Base-by-base conservation (phyloP, 345 rosid species). In the Sonneratia caseolaris region DNA sequence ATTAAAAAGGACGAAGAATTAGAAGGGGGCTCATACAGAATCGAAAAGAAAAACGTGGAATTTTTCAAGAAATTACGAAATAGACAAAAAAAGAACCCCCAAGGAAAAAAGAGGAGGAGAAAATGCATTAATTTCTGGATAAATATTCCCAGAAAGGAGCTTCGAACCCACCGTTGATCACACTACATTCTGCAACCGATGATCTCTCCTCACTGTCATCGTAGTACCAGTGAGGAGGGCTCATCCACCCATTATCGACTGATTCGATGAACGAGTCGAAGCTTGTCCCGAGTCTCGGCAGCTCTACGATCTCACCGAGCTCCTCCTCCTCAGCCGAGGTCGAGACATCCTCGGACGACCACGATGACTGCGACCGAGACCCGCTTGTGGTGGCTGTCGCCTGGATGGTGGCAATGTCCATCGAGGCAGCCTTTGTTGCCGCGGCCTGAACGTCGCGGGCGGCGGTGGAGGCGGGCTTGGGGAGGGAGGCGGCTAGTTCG, bases 401-500 rank as follows among this genome's bases (percentile, higher is more conserved):
- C 51, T 47, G 12, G 12, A 8, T 35, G 3, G 79, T 57, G 8
- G 37, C 19, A 21, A 64, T 69, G 59, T 76, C 74, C 85, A 84
- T 83, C 36, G 82, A 69, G 18, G 91, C 91, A n/a, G 91, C 91
- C 70, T 74, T 77, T 2, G 82, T 70, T 19, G 91, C 91, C 10
- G 91, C 91, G 37, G 81, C 84, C 71, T 83, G 88, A 65, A 87
- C 79, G 68, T 85, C 86, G 0, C 73, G 77, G 4, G 91, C 82
- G 3, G 86, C 76, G 76, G 36, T 70, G 49, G 91, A 84, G 0
- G 73, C 76, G 5, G 88, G 87, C 22, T 82, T 80, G 27, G 91
- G 91, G 35, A 85, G 79, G 19, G 73, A 75, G 4, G 43, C 75
- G 47, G 85, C 81, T 48, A 83, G 83, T 24, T 81, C 76, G 40